Evolutionary conservation across 2,329 filamentous ascomycete species (phyloP), one percentile per base, ranked within the genome.

Genomic region (Exophiala calicioides): DNA sequence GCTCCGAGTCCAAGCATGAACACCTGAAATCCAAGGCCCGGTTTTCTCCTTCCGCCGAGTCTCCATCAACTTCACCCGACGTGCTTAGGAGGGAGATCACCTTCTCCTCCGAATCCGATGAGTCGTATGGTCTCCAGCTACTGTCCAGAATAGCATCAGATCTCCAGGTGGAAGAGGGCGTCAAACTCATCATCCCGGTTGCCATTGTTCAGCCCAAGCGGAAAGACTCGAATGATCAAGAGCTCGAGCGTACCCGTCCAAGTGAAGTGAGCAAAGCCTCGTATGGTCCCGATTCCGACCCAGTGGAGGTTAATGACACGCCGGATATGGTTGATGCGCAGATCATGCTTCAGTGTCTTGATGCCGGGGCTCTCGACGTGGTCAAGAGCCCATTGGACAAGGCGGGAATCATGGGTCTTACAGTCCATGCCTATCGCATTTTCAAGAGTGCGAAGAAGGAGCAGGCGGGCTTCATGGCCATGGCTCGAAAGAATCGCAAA

Each of bases 301-400:
- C 50, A 48, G 50, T 55, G 48, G 41, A 52, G 45, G 53, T 53
- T 46, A 56, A 20, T 61, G 64, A 52, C 43, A 36, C 33, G 35
- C 64, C 64, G 41, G 62, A 72, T 31, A 63, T 70, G 15, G 65
- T 71, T 6, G 74, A 81, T 49, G 72, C 74, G 9, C 69, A 73
- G 32, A 69, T 77, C 40, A 75, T 90, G 50, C 79, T 84, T 57
- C 81, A 77, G 59, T 95, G 89, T 62, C 71, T 97, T 18, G 89
- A 95, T 61, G 81, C 86, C 3, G 93, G 93, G 26, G 91, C 91
- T 8, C 77, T 86, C 21, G 91, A 97, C 67, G 88, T 95, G 37
- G 76, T 96, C 54, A 81, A 84, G 19, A 89, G 85, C 60, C 91
- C 91, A 1, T 68, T 97, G 29, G 82, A 85, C 52, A 76, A 78